Conservation (phyloP, 2,329 filamentous ascomycete genomes). For the Monosporascus sp. region DNA sequence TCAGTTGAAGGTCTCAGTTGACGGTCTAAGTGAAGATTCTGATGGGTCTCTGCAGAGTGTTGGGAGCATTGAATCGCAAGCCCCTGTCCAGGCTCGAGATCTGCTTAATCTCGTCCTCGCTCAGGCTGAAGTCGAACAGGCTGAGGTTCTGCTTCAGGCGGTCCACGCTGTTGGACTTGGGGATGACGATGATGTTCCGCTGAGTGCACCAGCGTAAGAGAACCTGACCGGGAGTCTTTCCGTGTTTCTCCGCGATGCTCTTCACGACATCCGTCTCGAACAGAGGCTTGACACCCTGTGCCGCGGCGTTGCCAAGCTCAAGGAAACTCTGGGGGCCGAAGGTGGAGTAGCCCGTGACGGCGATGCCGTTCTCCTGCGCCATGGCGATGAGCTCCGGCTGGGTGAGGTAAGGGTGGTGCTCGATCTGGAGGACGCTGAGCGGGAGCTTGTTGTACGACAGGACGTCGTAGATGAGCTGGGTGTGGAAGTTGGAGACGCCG, state of each 20-base stretch:
- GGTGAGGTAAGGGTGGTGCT: conserved; percentile 76
- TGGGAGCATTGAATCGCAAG: conserved; percentile 54
- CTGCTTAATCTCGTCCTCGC: conserved; percentile 45
- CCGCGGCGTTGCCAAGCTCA: conserved; percentile 21
- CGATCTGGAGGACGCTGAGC: conserved; percentile 76
- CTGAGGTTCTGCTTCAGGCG: conserved; percentile 49
- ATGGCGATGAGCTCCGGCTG: conserved; percentile 50
- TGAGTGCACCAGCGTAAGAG: conserved; percentile 63
- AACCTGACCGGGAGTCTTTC: conserved; percentile 58
- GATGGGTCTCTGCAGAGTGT: conserved; percentile 15
- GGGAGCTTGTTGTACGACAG: conserved; percentile 70
- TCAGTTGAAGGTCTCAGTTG: conserved; percentile 11
- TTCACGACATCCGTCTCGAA: conserved; percentile 39
- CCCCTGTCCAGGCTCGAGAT: conserved; percentile 46
- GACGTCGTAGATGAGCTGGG: conserved; percentile 70
- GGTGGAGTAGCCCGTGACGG: conserved; percentile 58
- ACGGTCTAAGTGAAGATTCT: conserved; percentile 24
- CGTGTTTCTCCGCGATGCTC: conserved; percentile 47
- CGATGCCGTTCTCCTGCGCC: conserved; percentile 51
- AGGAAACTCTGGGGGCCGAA: conserved; percentile 50
- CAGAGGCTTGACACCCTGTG: conserved; percentile 22
- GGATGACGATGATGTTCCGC: conserved; percentile 54
- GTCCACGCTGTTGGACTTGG: conserved; percentile 53
- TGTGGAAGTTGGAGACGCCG: conserved; percentile 79
- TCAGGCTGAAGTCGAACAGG: conserved; percentile 47